Evolutionary conservation across 2,329 filamentous ascomycete species (phyloP).

Genomic region (Rhynchosporium agropyri): DNA sequence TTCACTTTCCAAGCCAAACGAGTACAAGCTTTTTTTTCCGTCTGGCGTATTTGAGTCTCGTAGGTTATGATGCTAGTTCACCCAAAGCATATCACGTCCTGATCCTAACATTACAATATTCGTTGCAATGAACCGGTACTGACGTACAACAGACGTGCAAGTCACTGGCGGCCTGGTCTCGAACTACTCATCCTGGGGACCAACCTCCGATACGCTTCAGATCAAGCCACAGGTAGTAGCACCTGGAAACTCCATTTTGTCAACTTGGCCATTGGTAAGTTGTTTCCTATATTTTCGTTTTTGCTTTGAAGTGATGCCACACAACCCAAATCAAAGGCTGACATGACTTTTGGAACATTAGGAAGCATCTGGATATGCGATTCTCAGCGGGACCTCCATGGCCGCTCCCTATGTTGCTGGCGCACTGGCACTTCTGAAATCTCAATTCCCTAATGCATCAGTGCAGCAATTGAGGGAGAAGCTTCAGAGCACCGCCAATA

Average conservation of each 20-base stretch:
- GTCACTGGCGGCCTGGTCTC: slow-evolving; percentile 28
- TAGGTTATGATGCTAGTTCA: background rate
- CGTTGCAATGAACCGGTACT: background rate
- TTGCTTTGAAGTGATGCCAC: too few species aligned
- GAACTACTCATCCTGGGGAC: slow-evolving; percentile 33
- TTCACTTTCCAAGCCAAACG: slow-evolving; percentile 5
- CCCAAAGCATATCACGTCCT: too few species aligned
- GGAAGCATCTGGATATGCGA: slow-evolving; percentile 39
- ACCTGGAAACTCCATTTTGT: slow-evolving; percentile 44
- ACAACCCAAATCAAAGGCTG: too few species aligned
- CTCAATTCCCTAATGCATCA: slow-evolving; percentile 38
- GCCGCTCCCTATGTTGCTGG: slow-evolving; percentile 44
- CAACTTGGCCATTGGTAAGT: slow-evolving; percentile 42
- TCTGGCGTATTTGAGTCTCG: slow-evolving; percentile 4
- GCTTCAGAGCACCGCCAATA: slow-evolving; percentile 42
- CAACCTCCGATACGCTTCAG: slow-evolving; percentile 22
- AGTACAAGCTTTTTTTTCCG: background rate
- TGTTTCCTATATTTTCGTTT: too few species aligned
- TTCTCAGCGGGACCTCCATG: slow-evolving; percentile 46
- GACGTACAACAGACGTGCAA: background rate
- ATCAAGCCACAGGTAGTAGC: slow-evolving; percentile 34
- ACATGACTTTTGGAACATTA: too few species aligned
- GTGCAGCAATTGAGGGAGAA: slow-evolving; percentile 40
- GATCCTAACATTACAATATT: background rate
- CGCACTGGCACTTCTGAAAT: slow-evolving; percentile 45